Evolutionary conservation across 1,284 basidiomycete species (phyloP).

Genomic region (Apiotrichum siamense): DNA sequence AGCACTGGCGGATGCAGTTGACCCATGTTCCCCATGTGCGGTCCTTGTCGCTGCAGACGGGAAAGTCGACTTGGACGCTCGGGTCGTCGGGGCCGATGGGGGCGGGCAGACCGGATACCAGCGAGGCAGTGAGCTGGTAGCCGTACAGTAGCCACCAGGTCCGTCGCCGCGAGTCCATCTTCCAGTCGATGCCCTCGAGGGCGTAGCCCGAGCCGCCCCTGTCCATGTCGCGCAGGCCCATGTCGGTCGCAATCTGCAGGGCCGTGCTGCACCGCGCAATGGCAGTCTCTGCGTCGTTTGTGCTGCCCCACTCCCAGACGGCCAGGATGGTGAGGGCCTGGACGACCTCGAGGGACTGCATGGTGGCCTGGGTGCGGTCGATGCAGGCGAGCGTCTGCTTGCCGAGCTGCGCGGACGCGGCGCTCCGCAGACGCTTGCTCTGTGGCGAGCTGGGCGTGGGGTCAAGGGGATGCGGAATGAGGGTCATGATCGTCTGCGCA

Average conservation of each 20-base stretch:
- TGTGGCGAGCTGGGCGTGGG: conserved; percentile 31
- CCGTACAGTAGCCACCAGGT: conserved; percentile 46
- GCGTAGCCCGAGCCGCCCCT: conserved; percentile 10
- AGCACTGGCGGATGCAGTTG: conserved; percentile 35
- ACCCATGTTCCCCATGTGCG: conserved; percentile 44
- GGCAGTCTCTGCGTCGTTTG: conserved; percentile 30
- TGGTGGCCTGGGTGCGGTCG: conserved; percentile 10
- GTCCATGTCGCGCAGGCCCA: conserved; percentile 44
- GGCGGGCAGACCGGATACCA: conserved; percentile 33
- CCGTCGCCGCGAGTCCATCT: conserved; percentile 40
- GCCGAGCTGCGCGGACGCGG: conserved; percentile 25
- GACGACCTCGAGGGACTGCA: conserved; percentile 33
- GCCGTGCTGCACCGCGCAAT: conserved; percentile 29
- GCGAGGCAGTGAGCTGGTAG: conserved; percentile 29
- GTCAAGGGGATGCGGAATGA: conserved; percentile 42
- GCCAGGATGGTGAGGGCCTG: conserved; percentile 42
- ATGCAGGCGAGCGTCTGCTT: conserved; percentile 22
- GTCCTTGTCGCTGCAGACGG: conserved; percentile 36
- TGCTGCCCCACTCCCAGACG: conserved; percentile 46
- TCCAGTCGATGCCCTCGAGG: conserved; percentile 43
- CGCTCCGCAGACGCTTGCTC: conserved; percentile 37
- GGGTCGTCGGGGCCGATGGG: conserved; percentile 36
- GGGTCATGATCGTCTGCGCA: conserved; percentile 42
- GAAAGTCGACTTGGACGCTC: conserved; percentile 41
- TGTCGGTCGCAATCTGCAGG: conserved; percentile 40